Conservation (phyloP, 2,329 filamentous ascomycete genomes). For the Cryoendolithus antarcticus region DNA sequence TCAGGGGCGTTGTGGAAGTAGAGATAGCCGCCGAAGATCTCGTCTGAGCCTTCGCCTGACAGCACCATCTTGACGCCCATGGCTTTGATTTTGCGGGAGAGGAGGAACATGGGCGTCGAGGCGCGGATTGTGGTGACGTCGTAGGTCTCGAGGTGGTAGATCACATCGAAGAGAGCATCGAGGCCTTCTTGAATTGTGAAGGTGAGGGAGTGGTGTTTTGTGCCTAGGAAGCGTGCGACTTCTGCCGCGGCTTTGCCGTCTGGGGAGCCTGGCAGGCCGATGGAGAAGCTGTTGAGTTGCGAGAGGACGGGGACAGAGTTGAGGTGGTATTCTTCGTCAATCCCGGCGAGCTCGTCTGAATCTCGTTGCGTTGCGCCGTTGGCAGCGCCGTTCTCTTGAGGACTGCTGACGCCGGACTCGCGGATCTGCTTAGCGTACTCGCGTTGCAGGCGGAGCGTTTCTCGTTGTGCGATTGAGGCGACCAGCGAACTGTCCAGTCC, state of each 20-base stretch:
- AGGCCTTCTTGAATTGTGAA: constrained; percentile 97
- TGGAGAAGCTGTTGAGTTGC: constrained; percentile 97
- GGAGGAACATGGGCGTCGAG: constrained; percentile 95
- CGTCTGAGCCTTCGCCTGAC: constrained; percentile 90
- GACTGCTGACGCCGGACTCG: constrained; percentile 15
- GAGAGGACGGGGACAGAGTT: constrained; percentile 84
- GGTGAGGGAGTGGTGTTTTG: constrained; percentile 95
- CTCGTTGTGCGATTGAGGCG: constrained; percentile 86
- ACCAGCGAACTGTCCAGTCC: constrained; percentile 93
- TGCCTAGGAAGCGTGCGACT: constrained; percentile 92
- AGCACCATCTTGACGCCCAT: constrained; percentile 99
- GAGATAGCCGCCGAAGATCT: constrained; percentile 96
- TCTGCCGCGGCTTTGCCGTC: constrained; percentile 86
- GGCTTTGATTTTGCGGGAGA: constrained; percentile 97
- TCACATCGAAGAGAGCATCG: constrained; percentile 92
- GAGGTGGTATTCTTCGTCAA: constrained; percentile 83
- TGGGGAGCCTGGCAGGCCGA: constrained; percentile 82
- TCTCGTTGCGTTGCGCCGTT: constrained; percentile 37
- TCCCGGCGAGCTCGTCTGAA: constrained; percentile 63
- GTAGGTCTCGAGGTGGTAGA: constrained; percentile 94
- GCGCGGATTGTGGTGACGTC: constrained; percentile 98
- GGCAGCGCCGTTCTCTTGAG: constrained; percentile 29
- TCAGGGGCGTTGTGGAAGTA: constrained; percentile 95
- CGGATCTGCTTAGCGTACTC: constrained; percentile 27
- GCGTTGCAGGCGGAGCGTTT: constrained; percentile 63